Base-by-base conservation (phyloP, 495 filamentous ascomycete genomes). In the Talaromyces thailandensis region DNA sequence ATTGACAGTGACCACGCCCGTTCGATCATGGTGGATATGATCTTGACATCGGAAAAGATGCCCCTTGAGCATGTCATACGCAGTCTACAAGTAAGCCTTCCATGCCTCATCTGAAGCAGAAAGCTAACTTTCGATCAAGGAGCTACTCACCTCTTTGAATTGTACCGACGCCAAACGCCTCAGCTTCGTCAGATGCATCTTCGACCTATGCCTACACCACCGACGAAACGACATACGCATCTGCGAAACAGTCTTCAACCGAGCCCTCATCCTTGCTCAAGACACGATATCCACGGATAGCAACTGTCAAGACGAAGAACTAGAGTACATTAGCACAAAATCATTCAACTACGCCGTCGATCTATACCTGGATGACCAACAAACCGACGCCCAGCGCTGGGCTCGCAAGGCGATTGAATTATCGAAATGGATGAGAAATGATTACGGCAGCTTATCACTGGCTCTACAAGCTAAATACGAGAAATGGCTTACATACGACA, bases 301-400 rank as follows among this genome's bases (percentile, higher is more conserved):
- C 4, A 43, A 58, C 3, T 95, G 91, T 67, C 90, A 90, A 4
- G 62, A 72, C 9, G 81, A 83, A 6, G 92, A 96, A 64, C 74
- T 96, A 2, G 84, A 89, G 65, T 93, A 89, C 87, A 82, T 97
- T 29, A 86, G 86, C 1, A 83, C 83, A 0, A 84, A 81, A 2
- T 73, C 86, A 0, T 96, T 94, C 76, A 95, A 95, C 64, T 83
- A 80, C 48, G 87, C 87, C 0, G 80, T 92, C 23, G 90, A 94
- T 63, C 83, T 87, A 50, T 92, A 89, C 63, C 75, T 83, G 14
- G 68, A 66, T 3, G 74, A 75, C 0, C 78, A 86, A 56, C 82
- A 86, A 58, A 80, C 76, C 28, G 75, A 76, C 4, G 87, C 83
- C 59, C 80, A 78, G 64, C 71, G 75, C 24, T 93, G 89, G 90